phyloP scores from a whole-genome alignment of 768 basidiomycete species.

The Rhodotorula paludigena region DNA sequence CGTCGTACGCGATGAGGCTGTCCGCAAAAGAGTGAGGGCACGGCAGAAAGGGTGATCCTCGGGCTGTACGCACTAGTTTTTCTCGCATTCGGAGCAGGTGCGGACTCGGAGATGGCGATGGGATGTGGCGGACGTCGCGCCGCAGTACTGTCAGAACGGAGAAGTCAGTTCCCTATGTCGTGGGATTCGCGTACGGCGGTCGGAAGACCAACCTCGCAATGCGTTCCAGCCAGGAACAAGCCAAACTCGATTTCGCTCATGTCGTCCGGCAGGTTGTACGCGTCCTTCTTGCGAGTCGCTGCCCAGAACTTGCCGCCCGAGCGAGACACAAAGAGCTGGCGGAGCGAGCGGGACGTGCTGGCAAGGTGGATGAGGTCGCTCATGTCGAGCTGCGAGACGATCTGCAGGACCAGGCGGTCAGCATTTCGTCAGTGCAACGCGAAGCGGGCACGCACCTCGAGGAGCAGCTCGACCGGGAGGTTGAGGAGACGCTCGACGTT shows the following conservation, averaged over 20 bases:
- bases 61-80: too few relatives aligned
- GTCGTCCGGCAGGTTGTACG: background rate
- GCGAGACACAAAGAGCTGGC: background rate
- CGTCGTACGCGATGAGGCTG: too few relatives aligned
- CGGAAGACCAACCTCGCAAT: background rate
- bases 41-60: too few relatives aligned
- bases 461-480: background rate
- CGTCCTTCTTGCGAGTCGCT: background rate
- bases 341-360: background rate
- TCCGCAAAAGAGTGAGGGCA: too few relatives aligned
- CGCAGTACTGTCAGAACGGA: too few relatives aligned
- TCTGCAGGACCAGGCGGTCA: background rate
- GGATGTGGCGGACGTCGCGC: too few relatives aligned
- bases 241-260: background rate
- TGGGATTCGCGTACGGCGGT: too few relatives aligned
- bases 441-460: background rate
- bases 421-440: accelerated
- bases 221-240: background rate
- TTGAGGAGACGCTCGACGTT: background rate
- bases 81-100: too few relatives aligned
- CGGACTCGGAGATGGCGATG: too few relatives aligned
- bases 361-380: background rate
- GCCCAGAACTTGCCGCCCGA: background rate
- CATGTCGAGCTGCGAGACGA: background rate
- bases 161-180: too few relatives aligned